phyloP scores from a whole-genome alignment of 2,329 filamentous ascomycete genomes.

The Epichloe sylvatica region DNA sequence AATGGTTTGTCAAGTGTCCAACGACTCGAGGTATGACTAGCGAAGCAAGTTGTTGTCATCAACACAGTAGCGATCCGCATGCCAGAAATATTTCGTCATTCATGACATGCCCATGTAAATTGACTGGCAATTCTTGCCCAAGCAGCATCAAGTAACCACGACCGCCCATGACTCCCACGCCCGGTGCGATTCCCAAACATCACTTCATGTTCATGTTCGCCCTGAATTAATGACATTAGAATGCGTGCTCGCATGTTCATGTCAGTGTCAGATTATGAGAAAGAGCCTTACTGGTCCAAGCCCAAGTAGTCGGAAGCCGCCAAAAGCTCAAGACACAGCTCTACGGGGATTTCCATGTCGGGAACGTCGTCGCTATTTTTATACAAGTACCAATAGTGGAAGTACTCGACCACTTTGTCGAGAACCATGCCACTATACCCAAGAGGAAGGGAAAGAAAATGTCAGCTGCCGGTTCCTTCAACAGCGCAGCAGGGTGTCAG shows the following conservation, averaged over 20 bases:
- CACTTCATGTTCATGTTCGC: constrained; percentile 25
- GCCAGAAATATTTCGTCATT: neutral
- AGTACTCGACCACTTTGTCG: constrained; percentile 71
- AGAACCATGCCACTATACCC: constrained; percentile 52
- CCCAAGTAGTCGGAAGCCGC: constrained; percentile 66
- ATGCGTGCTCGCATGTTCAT: constrained; percentile 15
- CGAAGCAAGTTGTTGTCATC: neutral
- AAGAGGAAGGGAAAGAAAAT: constrained; percentile 3
- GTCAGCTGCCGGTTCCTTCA: constrained; percentile 5
- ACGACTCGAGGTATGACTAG: neutral
- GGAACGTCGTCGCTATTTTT: constrained; percentile 56
- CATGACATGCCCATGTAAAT: neutral
- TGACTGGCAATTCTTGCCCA: neutral
- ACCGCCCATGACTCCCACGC: neutral
- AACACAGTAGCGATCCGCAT: neutral
- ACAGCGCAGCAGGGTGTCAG: neutral
- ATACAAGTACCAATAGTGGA: constrained; percentile 69
- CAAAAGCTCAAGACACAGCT: constrained; percentile 63
- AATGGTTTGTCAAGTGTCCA: neutral
- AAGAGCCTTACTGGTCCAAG: constrained; percentile 38
- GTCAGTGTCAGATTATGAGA: neutral
- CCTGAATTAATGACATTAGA: constrained; percentile 19
- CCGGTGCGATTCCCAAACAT: constrained; percentile 4
- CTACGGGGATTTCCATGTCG: constrained; percentile 68
- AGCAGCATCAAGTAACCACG: neutral